Base-by-base conservation (phyloP, 2,329 filamentous ascomycete genomes). In the Ceratocystis destructans region DNA sequence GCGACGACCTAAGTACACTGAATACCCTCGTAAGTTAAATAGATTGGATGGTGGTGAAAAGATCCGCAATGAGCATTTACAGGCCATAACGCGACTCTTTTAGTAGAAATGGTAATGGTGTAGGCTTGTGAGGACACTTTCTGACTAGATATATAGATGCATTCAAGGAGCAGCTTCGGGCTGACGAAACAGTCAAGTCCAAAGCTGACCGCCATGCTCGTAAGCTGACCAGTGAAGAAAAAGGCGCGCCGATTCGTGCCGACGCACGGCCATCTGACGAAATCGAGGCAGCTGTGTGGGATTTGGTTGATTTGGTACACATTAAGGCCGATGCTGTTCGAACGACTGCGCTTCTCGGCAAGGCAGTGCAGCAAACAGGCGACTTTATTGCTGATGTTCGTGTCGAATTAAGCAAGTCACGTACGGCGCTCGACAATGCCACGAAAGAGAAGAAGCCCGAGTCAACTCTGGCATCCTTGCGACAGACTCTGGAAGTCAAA, bases 221-320 rank as follows among this genome's bases (percentile, higher is more conserved):
- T 66, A 78, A 77, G 68, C 75, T 78, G 53, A 67, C 73, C 64
- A 76, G 78, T 66, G 74, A 75, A 66, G 77, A 75, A 66, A 73
- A 74, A 22, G 74, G 71, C 44, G 78, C 77, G 62, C 75, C 76
- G 12, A 72, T 78, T 28, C 78, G 79, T n/a, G 69, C 77, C 37
- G 73, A 75, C 3, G 74, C 71, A 2, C 78, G 79, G 5, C 82
- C 82, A 1, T 68, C 71, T 7, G 77, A 82, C 61, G 73, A 75
- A 8, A 74, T 76, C 17, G 79, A 79, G 66, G 80, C 77, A 28
- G 79, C 79, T 28, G 77, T 76, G 2, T 84, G 81, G 80, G 82
- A 84, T 70, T 75, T 78, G 0, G 77, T 81, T 68, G 80, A 79
- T 20, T 77, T 81, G 61, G 77, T 82, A 15, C 72, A 79, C 65